Evolutionary conservation across 1,284 basidiomycete species (phyloP).

Genomic region (Apiotrichum laibachii): DNA sequence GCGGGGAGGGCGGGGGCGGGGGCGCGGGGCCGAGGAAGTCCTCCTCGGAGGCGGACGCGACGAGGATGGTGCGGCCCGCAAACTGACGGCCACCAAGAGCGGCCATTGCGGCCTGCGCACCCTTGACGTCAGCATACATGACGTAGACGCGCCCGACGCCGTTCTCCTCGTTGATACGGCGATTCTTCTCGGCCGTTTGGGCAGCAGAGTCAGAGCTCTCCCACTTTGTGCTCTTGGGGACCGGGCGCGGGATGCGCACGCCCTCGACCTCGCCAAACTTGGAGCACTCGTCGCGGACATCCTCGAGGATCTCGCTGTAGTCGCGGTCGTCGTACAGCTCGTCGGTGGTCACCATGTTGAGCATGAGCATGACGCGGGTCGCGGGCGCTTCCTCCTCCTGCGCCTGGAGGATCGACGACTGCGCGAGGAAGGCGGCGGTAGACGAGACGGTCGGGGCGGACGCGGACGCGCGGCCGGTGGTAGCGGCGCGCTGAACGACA

Average conservation of each 20-base stretch:
- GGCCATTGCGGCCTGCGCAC: slow-evolving; percentile 70
- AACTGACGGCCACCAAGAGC: slow-evolving; percentile 87
- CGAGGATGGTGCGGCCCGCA: slow-evolving; percentile 77
- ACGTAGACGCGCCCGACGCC: slow-evolving; percentile 94
- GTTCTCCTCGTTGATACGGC: slow-evolving; percentile 72
- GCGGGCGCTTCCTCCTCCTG: slow-evolving; percentile 56
- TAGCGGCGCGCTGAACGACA: slow-evolving; percentile 83
- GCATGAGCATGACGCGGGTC: slow-evolving; percentile 83
- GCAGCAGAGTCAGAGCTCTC: slow-evolving; percentile 62
- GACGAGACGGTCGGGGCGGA: slow-evolving; percentile 37
- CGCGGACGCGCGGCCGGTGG: slow-evolving; percentile 43
- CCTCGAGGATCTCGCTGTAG: slow-evolving; percentile 89
- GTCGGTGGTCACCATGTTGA: slow-evolving; percentile 98
- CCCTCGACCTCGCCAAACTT: slow-evolving; percentile 81
- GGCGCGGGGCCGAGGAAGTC: slow-evolving; percentile 49
- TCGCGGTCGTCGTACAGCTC: slow-evolving; percentile 89
- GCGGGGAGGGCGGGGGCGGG: slow-evolving; percentile 37
- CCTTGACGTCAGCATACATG: slow-evolving; percentile 64
- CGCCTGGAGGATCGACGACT: slow-evolving; percentile 73
- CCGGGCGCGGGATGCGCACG: slow-evolving; percentile 81
- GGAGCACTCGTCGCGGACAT: slow-evolving; percentile 87
- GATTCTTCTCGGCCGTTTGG: slow-evolving; percentile 53
- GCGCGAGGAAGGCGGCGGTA: slow-evolving; percentile 53
- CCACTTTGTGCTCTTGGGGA: slow-evolving; percentile 73
- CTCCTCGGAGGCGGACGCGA: slow-evolving; percentile 51